Base-by-base conservation (phyloP, 2,329 filamentous ascomycete species). In the Rutstroemia sp. region DNA sequence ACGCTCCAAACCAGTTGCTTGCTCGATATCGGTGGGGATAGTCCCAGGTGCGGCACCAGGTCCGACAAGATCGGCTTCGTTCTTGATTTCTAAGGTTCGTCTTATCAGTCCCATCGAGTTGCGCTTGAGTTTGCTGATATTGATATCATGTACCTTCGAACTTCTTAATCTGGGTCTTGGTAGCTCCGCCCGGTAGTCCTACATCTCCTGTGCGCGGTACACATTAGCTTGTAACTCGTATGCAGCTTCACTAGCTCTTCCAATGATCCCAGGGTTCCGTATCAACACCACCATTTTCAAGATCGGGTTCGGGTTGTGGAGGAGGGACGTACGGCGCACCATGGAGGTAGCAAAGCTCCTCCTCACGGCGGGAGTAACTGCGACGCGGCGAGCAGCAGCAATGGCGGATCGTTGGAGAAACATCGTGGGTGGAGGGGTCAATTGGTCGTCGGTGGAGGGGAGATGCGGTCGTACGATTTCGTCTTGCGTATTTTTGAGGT, bases 1-100 rank as follows among this genome's bases (percentile, higher is more conserved):
- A 83, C 94, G 92, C 81, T 99, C 94, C 59, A 97, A 82, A 88
- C 94, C 94, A 67, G 94, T 97, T 59, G 94, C 78, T 76, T 99
- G 94, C 75, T 97, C 91, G 72, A 95, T 75, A 76, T 99, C 94
- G 76, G 89, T 95, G 65, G 94, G 90, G 65, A 99, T 79, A 72
- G 87, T 88, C 71, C 94, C 92, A 63, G 84, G 77, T 67, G 82
- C 74, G 68, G 88, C 91, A 78, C 94, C 94, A 36, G 90, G 88
- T 62, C 87, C 82, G 64, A 95, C 66, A 58, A 99, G 88, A 74
- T 99, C 94, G n/a, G 83, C 80, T 65, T 87, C 82, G 63, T 72
- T 76, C 78, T 87, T 87, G 77, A 99, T 82, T 68, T 97, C 94
- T 99, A 73, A 66, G 21, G 7, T n/a, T 27, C n/a, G 21, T 42